phyloP scores from a whole-genome alignment of 164 flowering plant genomes.

The Kingdonia uniflora region DNA sequence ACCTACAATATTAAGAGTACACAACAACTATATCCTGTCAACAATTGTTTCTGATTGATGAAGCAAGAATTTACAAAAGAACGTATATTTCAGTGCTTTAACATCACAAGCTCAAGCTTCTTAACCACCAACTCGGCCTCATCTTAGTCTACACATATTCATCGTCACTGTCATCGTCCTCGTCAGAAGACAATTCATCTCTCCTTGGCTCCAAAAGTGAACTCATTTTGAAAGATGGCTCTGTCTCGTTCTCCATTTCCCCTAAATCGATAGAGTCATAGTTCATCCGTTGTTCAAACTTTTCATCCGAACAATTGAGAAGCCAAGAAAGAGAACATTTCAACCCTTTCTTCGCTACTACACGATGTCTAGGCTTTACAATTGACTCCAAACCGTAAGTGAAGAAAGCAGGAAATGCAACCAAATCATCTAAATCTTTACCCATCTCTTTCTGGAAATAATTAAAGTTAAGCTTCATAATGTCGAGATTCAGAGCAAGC shows the following conservation, averaged over 20 bases:
- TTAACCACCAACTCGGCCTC: not conserved
- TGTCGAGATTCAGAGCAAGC: constrained; percentile 70
- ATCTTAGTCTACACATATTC: constrained; percentile 12
- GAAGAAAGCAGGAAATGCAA: constrained; percentile 83
- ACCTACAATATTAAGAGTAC: too few relatives aligned
- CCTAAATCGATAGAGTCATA: constrained; percentile 71
- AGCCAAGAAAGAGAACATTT: constrained; percentile 83
- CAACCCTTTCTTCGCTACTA: constrained; percentile 52
- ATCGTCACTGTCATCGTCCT: constrained; percentile 49
- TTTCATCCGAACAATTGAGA: constrained; percentile 79
- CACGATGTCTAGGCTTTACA: constrained; percentile 60
- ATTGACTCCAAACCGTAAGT: constrained; percentile 83
- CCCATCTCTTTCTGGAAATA: constrained; percentile 60
- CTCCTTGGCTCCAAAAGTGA: constrained; percentile 36
- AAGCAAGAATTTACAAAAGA: not conserved
- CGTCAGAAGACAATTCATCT: constrained; percentile 55
- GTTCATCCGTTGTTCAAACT: constrained; percentile 63
- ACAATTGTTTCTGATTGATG: too few relatives aligned
- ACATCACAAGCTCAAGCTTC: not conserved
- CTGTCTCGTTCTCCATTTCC: constrained; percentile 45
- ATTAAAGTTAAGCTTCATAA: constrained; percentile 69
- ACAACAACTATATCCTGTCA: too few relatives aligned
- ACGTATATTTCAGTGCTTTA: not conserved
- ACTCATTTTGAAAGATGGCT: constrained; percentile 67
- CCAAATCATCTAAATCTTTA: constrained; percentile 70